A percentile compares a stretch with the other conserved stretches of the same genome.
These are phyloP conservation scores for Eimeria acervulina DNA, from an alignment of 169 alveolate species.

Conservation along the genomic window DNA sequence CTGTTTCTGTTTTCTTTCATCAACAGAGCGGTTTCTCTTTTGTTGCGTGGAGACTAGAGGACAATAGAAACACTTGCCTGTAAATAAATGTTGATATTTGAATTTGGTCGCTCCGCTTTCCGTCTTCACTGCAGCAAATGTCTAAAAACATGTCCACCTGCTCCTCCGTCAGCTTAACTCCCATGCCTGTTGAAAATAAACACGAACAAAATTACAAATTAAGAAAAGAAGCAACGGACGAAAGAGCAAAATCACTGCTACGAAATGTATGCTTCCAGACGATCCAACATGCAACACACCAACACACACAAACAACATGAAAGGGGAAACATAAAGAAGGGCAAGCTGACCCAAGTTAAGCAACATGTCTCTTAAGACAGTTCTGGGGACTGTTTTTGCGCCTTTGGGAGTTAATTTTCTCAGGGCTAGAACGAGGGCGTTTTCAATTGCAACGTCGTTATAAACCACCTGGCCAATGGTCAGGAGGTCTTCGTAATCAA, in stretches of 20 bases:
- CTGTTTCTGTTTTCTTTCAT: too few species aligned
- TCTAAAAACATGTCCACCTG: conserved; percentile 83
- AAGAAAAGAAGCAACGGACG: background rate
- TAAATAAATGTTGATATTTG: conserved; percentile 74
- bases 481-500: conserved; percentile 82
- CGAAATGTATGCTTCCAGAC: background rate
- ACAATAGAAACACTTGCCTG: conserved; percentile 38
- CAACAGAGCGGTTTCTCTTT: background rate
- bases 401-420: conserved; percentile 48
- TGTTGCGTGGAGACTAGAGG: background rate
- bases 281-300: background rate
- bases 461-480: conserved; percentile 80
- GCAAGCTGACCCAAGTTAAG: conserved; percentile 72
- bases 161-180: conserved; percentile 81
- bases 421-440: conserved; percentile 80
- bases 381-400: conserved; percentile 36
- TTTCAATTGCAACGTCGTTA: conserved; percentile 83
- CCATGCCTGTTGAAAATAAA: conserved; percentile 72
- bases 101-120: conserved; percentile 27
- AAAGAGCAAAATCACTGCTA: background rate
- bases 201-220: background rate
- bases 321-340: too few species aligned
- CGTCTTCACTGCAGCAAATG: conserved; percentile 81
- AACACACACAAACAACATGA: background rate
- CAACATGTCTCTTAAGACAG: conserved; percentile 72